Evolutionary conservation across 2,329 filamentous ascomycete species (phyloP).

Genomic region (Aureobasidium sp.): DNA sequence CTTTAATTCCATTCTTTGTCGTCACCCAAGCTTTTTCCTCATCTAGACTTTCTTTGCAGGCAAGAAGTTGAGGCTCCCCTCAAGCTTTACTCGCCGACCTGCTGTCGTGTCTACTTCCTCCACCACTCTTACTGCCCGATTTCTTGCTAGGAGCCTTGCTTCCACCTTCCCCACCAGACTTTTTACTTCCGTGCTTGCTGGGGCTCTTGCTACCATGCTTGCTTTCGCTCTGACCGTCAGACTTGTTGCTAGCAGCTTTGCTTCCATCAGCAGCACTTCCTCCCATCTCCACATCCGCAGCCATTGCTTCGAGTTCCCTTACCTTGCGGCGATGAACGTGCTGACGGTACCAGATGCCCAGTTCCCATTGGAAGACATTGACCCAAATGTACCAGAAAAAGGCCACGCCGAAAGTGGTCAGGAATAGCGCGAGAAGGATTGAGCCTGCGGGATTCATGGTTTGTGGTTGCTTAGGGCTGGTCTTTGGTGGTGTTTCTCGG

Average conservation of each 20-base stretch:
- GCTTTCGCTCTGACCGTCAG: neutral
- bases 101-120: neutral
- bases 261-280: neutral
- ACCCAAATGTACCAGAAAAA: slow-evolving; percentile 5
- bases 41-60: neutral
- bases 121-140: neutral
- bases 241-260: neutral
- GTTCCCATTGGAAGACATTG: neutral
- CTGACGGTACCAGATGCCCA: neutral
- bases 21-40: neutral
- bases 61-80: too few species aligned
- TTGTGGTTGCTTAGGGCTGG: too few species aligned
- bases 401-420: neutral
- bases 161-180: neutral
- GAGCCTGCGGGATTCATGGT: neutral
- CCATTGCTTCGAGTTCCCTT: neutral
- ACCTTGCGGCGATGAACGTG: neutral
- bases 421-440: neutral
- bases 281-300: neutral
- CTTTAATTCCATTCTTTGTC: neutral
- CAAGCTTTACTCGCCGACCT: neutral
- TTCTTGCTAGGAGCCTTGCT: neutral
- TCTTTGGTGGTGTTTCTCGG: too few species aligned
- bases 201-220: neutral
- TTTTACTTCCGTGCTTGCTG: neutral